Evolutionary conservation across 129 eudicot species (phyloP).

Genomic region (Chrysanthemum seticuspe): DNA sequence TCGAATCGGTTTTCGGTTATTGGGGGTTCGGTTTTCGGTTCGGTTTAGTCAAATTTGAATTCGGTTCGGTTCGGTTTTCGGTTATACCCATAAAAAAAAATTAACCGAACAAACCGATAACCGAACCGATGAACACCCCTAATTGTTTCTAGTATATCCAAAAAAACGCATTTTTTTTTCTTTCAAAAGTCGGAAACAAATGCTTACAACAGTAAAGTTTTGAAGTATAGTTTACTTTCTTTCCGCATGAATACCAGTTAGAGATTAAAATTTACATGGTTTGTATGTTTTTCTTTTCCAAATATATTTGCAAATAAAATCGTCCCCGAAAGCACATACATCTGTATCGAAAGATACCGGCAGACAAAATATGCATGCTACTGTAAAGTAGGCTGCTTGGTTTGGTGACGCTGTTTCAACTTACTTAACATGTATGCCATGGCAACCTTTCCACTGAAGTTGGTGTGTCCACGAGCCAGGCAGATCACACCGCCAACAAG

Average conservation of each 20-base stretch:
- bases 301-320: conserved; percentile 6
- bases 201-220: neutral
- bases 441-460: conserved; percentile 78
- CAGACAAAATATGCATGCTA: neutral
- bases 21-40: too few relatives aligned
- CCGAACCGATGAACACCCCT: too few relatives aligned
- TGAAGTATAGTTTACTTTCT: neutral
- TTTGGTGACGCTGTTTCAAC: conserved; percentile 48
- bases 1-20: too few relatives aligned
- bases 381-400: conserved; percentile 19
- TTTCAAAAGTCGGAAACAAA: neutral
- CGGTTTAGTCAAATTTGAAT: too few relatives aligned
- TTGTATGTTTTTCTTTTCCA: neutral
- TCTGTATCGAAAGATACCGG: too few relatives aligned
- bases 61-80: too few relatives aligned
- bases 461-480: conserved; percentile 68
- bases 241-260: conserved; percentile 5
- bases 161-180: too few relatives aligned
- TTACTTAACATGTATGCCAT: conserved; percentile 66
- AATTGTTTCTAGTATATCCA: too few relatives aligned
- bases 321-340: conserved; percentile 11
- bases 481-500: conserved; percentile 73
- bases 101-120: too few relatives aligned
- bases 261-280: conserved; percentile 20
- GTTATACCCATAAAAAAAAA: too few relatives aligned